A percentile compares a stretch with the other conserved stretches of the same genome.
These are phyloP conservation scores for Hyphodiscus hymeniophilus DNA, from an alignment of 495 filamentous ascomycete species.

Conservation along the genomic window DNA sequence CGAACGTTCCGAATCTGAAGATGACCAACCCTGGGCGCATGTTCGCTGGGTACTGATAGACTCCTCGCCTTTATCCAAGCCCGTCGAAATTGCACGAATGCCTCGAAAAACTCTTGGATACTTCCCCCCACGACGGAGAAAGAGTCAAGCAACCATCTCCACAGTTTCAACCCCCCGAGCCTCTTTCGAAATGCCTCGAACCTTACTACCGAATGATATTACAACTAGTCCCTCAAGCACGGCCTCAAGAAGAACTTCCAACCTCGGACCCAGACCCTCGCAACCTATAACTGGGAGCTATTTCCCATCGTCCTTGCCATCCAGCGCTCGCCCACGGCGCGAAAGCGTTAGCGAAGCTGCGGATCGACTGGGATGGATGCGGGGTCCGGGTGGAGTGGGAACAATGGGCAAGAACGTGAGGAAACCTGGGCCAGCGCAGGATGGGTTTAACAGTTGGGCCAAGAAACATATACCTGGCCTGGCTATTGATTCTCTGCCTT, in stretches of 20 bases:
- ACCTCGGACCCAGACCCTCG: constrained; percentile 12
- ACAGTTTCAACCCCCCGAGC: constrained; percentile 54
- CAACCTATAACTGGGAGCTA: constrained; percentile 20
- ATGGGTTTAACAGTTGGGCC: constrained; percentile 72
- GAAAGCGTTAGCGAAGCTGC: constrained; percentile 21
- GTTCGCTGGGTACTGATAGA: constrained; percentile 80
- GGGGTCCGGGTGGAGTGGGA: constrained; percentile 78
- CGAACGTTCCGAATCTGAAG: constrained; percentile 16
- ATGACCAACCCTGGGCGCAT: constrained; percentile 59
- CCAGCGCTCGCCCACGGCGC: constrained; percentile 15
- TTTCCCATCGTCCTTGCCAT: constrained; percentile 21
- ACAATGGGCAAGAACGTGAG: constrained; percentile 60
- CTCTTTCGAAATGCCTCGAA: constrained; percentile 47
- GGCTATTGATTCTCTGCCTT: constrained; percentile 47
- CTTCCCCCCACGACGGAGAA: constrained; percentile 86
- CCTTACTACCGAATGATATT: constrained; percentile 23
- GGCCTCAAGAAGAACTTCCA: constrained; percentile 11
- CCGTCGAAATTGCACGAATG: constrained; percentile 82
- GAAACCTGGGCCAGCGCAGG: constrained; percentile 69
- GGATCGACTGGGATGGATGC: constrained; percentile 42
- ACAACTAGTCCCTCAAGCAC: constrained; percentile 23
- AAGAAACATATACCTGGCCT: constrained; percentile 68
- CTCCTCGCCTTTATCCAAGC: constrained; percentile 43
- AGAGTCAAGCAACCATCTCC: constrained; percentile 50
- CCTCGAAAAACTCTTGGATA: constrained; percentile 76